Evolutionary conservation across 331 rosid genomes (phyloP).

Genomic region (Spiraea crenata): DNA sequence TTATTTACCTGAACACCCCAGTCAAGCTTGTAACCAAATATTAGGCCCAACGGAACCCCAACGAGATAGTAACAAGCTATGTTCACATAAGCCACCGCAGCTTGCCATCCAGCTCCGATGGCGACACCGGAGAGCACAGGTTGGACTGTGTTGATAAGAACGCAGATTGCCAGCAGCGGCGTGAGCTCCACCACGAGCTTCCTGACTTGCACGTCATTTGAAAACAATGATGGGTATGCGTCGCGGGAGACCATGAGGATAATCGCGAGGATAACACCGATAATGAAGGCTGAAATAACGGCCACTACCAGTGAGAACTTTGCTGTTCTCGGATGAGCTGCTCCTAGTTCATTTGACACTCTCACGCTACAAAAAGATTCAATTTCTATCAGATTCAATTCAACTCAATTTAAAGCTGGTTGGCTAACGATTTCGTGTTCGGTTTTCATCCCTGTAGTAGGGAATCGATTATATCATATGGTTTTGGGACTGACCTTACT

Average conservation of each 20-base stretch:
- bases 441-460: too few species aligned
- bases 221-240: conserved; percentile 47
- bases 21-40: conserved; percentile 47
- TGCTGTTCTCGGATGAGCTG: conserved; percentile 73
- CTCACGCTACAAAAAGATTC: conserved; percentile 44
- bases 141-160: conserved; percentile 66
- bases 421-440: too few species aligned
- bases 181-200: conserved; percentile 54
- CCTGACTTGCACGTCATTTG: conserved; percentile 44
- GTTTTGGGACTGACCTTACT: conserved; percentile 39
- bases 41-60: conserved; percentile 72
- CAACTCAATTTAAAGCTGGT: too few species aligned
- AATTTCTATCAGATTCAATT: neutral
- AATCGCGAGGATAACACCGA: conserved; percentile 36
- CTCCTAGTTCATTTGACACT: conserved; percentile 80
- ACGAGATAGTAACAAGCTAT: conserved; percentile 57
- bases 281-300: conserved; percentile 29
- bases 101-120: conserved; percentile 85
- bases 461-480: neutral
- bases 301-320: conserved; percentile 64
- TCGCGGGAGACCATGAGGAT: conserved; percentile 34
- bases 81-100: conserved; percentile 62
- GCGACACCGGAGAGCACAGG: conserved; percentile 87
- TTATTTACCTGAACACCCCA: conserved; percentile 48
- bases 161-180: conserved; percentile 60